Percentiles rank a stretch among this genome's conserved stretches.
phyloP scores from a whole-genome alignment of 2,329 filamentous ascomycete species.

The Juglanconis sp. region DNA sequence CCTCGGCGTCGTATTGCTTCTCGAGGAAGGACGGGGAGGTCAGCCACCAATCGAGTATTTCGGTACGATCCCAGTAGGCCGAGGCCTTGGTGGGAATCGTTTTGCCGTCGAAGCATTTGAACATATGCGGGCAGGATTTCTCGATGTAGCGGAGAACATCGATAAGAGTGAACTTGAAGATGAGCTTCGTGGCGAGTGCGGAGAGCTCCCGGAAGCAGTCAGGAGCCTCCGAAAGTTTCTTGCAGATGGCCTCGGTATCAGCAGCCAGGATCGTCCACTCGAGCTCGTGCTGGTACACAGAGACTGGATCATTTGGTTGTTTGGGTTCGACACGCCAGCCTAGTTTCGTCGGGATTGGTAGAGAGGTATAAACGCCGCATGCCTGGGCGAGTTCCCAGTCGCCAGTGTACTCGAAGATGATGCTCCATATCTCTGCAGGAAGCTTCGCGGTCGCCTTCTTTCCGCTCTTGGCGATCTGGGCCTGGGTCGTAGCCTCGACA shows the following conservation, averaged over 20 bases:
- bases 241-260: constrained; percentile 67
- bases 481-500: constrained; percentile 51
- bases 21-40: constrained; percentile 77
- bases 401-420: constrained; percentile 76
- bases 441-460: constrained; percentile 46
- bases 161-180: constrained; percentile 85
- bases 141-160: constrained; percentile 70
- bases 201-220: constrained; percentile 70
- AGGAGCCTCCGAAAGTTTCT: constrained; percentile 68
- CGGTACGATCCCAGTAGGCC: constrained; percentile 76
- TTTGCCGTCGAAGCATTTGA: constrained; percentile 81
- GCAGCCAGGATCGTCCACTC: constrained; percentile 82
- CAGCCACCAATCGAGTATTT: constrained; percentile 89
- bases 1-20: constrained; percentile 81
- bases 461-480: constrained; percentile 31
- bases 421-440: constrained; percentile 84
- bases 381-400: constrained; percentile 91
- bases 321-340: constrained; percentile 65
- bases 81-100: constrained; percentile 86
- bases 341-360: constrained; percentile 59
- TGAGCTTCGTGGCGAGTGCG: constrained; percentile 77
- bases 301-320: constrained; percentile 60
- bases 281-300: constrained; percentile 72
- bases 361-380: constrained; percentile 74
- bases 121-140: constrained; percentile 64